Evolutionary conservation across 179 eudicot species (phyloP).

Genomic region (Beta corolliflora): DNA sequence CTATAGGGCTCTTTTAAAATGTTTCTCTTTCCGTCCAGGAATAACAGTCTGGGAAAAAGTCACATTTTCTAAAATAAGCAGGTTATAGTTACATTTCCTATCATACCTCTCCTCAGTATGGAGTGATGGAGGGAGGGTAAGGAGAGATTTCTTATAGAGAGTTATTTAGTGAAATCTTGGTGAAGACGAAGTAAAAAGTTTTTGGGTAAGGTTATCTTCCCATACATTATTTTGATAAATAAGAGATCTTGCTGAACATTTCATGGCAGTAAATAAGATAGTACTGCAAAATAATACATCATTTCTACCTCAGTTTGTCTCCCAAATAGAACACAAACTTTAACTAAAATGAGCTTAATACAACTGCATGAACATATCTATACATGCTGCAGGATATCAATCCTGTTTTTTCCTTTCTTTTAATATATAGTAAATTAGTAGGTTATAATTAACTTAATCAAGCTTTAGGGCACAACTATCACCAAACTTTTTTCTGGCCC

Average conservation of each 20-base stretch:
- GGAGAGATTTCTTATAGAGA: neutral
- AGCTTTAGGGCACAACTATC: conserved; percentile 16
- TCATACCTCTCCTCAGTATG: no score
- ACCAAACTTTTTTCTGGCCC: conserved; percentile 73
- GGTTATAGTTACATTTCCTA: no score
- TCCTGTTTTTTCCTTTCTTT: neutral
- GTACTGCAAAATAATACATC: neutral
- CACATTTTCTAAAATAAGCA: no score
- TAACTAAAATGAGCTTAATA: conserved; percentile 9
- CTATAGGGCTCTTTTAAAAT: neutral
- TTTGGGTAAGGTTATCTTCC: no score
- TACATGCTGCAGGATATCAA: neutral
- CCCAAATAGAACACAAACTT: neutral
- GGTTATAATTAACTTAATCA: neutral
- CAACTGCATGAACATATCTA: conserved; percentile 13
- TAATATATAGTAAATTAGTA: neutral
- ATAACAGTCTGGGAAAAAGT: no score
- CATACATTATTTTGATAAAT: neutral
- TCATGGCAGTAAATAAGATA: neutral
- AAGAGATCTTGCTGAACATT: neutral
- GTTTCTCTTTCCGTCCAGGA: neutral
- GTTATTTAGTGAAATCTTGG: neutral
- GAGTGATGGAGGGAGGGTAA: no score
- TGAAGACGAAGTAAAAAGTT: no score
- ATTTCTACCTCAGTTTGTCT: neutral